Evolutionary conservation across 2,329 filamentous ascomycete species (phyloP).

Genomic region (Neophaeococcomyces aloes): DNA sequence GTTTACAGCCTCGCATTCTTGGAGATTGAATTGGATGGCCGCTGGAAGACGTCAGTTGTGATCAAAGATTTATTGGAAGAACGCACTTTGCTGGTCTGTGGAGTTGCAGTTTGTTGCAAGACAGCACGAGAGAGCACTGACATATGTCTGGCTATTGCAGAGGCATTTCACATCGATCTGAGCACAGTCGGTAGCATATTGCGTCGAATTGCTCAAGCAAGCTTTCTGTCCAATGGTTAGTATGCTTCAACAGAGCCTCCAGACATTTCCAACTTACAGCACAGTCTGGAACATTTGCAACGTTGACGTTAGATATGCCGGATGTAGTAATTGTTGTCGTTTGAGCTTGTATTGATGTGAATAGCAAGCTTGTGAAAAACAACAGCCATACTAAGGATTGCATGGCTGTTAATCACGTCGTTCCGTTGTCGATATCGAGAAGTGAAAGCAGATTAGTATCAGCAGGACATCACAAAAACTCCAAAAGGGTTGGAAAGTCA

Average conservation of each 20-base stretch:
- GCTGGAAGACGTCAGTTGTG: constrained; percentile 7
- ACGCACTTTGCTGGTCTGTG: constrained; percentile 20
- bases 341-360: not conserved
- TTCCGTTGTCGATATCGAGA: not conserved
- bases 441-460: too few relatives aligned
- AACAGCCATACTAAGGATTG: not conserved
- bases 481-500: not conserved
- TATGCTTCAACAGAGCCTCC: too few relatives aligned
- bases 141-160: constrained; percentile 18
- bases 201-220: constrained; percentile 21
- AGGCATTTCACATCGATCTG: constrained; percentile 22
- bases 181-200: constrained; percentile 16
- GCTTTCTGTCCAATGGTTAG: constrained; percentile 17
- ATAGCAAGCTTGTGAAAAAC: not conserved
- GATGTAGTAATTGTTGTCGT: not conserved
- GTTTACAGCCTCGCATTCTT: constrained; percentile 21
- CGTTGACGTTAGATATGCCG: constrained; percentile 8
- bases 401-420: not conserved
- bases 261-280: constrained; percentile 13
- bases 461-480: not conserved
- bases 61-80: not conserved
- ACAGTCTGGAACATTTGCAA: constrained; percentile 17
- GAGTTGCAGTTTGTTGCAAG: constrained; percentile 17
- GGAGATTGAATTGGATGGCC: constrained; percentile 23
- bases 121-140: constrained; percentile 22